A percentile compares a stretch with the other conserved stretches of the same genome.
Conservation (phyloP, 805 yeast genomes). For the Naumovozyma castellii region DNA sequence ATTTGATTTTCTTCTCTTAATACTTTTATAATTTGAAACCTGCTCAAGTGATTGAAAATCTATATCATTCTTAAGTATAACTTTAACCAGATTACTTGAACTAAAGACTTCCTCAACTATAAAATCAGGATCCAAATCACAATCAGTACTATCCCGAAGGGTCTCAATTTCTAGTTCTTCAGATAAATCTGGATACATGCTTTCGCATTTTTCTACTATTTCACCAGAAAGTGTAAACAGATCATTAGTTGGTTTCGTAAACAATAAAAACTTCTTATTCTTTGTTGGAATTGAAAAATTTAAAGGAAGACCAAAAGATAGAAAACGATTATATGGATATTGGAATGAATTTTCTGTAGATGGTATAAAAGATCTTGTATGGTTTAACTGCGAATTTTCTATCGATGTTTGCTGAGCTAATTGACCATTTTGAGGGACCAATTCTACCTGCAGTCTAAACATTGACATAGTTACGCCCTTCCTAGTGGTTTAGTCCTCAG, state of each 20-base stretch:
- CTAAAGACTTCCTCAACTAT: constrained; percentile 53
- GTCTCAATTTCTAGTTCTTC: constrained; percentile 43
- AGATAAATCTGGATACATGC: constrained; percentile 52
- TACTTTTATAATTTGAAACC: constrained; percentile 13
- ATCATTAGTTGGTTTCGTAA: constrained; percentile 40
- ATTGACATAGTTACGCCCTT: too few species aligned
- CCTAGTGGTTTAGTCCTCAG: not conserved
- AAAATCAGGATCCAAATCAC: constrained; percentile 75
- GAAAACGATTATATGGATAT: not conserved
- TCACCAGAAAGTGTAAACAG: constrained; percentile 44
- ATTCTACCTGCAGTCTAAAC: constrained; percentile 1
- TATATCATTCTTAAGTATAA: constrained; percentile 34
- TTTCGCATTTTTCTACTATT: constrained; percentile 43
- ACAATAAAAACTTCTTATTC: constrained; percentile 48
- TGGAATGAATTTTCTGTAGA: not conserved
- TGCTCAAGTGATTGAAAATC: constrained; percentile 19
- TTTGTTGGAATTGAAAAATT: not conserved
- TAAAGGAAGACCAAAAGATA: not conserved
- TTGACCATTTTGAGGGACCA: constrained; percentile 1
- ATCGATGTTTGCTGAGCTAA: not conserved
- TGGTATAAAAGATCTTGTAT: not conserved
- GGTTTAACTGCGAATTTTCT: not conserved
- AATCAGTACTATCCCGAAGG: constrained; percentile 54
- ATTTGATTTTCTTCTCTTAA: constrained; percentile 14
- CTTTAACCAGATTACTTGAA: constrained; percentile 37